Conservation (phyloP, 2,329 filamentous ascomycete species). For the Microdochium trichocladiopsis region DNA sequence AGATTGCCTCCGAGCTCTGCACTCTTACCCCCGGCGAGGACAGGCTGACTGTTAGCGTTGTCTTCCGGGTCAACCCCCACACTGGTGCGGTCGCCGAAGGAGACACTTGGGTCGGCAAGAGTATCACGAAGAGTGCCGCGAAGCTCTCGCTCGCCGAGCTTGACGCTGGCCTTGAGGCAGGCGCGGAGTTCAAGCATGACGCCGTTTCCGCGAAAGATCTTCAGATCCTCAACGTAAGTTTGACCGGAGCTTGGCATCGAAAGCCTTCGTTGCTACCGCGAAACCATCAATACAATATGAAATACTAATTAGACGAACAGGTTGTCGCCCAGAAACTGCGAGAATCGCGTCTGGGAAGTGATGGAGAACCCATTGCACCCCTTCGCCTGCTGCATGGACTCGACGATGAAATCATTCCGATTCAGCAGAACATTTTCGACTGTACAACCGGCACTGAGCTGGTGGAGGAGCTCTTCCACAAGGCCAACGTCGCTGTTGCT, state of each 20-base stretch:
- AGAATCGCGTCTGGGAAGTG: conserved; percentile 76
- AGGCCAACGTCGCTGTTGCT: conserved; percentile 84
- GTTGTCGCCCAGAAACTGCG: conserved; percentile 84
- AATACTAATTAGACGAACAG: conserved; percentile 23
- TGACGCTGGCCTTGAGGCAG: conserved; percentile 68
- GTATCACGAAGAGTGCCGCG: conserved; percentile 84
- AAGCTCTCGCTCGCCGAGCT: conserved; percentile 82
- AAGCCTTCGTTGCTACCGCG: too few species aligned
- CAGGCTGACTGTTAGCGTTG: conserved; percentile 82
- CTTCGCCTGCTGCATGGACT: conserved; percentile 87
- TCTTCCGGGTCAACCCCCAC: conserved; percentile 81
- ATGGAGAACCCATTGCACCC: conserved; percentile 71
- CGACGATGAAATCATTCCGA: conserved; percentile 95
- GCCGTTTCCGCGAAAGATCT: conserved; percentile 68
- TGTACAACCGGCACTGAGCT: conserved; percentile 84
- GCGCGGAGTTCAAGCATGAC: conserved; percentile 53
- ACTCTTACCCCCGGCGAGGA: conserved; percentile 83
- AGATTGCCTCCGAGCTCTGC: conserved; percentile 80
- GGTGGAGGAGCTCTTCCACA: conserved; percentile 91
- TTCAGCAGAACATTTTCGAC: conserved; percentile 94
- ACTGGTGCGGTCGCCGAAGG: conserved; percentile 75
- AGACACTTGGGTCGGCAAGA: conserved; percentile 89
- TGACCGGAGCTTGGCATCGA: too few species aligned
- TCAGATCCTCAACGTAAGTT: conserved; percentile 64
- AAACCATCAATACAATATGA: too few species aligned